These are phyloP conservation scores for Ogataea neopini DNA, from an alignment of 805 yeast genomes.

Conservation along the genomic window DNA sequence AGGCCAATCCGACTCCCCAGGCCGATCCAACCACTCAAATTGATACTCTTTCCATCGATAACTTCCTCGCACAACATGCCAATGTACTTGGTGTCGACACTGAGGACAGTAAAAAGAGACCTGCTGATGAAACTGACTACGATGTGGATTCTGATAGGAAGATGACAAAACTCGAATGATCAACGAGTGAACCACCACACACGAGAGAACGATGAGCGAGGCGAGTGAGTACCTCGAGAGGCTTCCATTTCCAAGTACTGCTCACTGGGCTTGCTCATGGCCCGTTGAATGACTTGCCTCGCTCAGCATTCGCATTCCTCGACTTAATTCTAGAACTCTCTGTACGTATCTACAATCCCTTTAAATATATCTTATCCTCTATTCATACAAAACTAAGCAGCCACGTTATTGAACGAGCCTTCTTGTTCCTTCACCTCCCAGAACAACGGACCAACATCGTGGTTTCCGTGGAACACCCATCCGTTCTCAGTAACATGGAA, in stretches of 20 bases:
- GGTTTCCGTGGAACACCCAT: conserved; percentile 95
- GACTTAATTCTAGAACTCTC: background rate
- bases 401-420: conserved; percentile 84
- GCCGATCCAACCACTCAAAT: conserved; percentile 10
- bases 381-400: conserved; percentile 35
- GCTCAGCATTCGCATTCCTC: too few species aligned
- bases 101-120: conserved; percentile 9
- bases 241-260: too few species aligned
- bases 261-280: too few species aligned
- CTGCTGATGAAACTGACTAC: background rate
- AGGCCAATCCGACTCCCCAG: too few species aligned
- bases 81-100: conserved; percentile 7
- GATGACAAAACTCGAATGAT: conserved; percentile 10
- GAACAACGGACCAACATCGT: conserved; percentile 85
- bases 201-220: too few species aligned
- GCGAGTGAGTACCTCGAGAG: too few species aligned
- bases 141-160: conserved; percentile 12
- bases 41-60: conserved; percentile 20
- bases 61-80: conserved; percentile 26
- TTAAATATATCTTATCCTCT: background rate
- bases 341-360: conserved; percentile 5
- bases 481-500: conserved; percentile 93
- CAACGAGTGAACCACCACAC: too few species aligned
- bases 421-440: conserved; percentile 91
- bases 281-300: too few species aligned